Evolutionary conservation across 495 filamentous ascomycete genomes (phyloP).

Genomic region (Daldinia vernicosa): DNA sequence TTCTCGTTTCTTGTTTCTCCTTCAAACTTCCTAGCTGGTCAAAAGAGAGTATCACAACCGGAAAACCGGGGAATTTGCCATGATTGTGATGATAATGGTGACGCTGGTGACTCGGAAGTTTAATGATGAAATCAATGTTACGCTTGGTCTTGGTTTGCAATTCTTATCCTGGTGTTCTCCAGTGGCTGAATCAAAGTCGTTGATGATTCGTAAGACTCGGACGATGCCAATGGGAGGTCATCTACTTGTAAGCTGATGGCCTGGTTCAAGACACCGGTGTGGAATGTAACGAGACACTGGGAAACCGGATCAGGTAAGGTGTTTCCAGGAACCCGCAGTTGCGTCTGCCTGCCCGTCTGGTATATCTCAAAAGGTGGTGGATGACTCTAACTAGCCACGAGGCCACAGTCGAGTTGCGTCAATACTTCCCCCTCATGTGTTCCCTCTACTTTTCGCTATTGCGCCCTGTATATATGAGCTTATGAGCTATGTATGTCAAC

Average conservation of each 20-base stretch:
- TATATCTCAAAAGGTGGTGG: conserved; percentile 25
- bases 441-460: conserved; percentile 13
- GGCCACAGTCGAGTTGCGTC: conserved; percentile 28
- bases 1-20: neutral
- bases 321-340: conserved; percentile 35
- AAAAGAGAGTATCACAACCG: conserved; percentile 11
- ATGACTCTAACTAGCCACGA: conserved; percentile 39
- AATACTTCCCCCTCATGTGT: conserved; percentile 14
- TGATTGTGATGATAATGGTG: conserved; percentile 24
- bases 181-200: conserved; percentile 22
- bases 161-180: conserved; percentile 14
- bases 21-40: conserved; percentile 3
- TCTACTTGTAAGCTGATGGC: conserved; percentile 35
- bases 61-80: conserved; percentile 36
- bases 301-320: conserved; percentile 36
- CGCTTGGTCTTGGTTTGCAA: conserved; percentile 9
- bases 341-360: conserved; percentile 19
- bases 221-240: conserved; percentile 19
- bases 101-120: conserved; percentile 33
- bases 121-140: conserved; percentile 37
- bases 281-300: conserved; percentile 29
- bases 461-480: conserved; percentile 33
- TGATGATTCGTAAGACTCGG: conserved; percentile 23
- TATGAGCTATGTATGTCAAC: too few relatives aligned
- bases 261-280: conserved; percentile 21